Evolutionary conservation across 2,329 filamentous ascomycete genomes (phyloP).

Genomic region (Paradendryphiella salina): DNA sequence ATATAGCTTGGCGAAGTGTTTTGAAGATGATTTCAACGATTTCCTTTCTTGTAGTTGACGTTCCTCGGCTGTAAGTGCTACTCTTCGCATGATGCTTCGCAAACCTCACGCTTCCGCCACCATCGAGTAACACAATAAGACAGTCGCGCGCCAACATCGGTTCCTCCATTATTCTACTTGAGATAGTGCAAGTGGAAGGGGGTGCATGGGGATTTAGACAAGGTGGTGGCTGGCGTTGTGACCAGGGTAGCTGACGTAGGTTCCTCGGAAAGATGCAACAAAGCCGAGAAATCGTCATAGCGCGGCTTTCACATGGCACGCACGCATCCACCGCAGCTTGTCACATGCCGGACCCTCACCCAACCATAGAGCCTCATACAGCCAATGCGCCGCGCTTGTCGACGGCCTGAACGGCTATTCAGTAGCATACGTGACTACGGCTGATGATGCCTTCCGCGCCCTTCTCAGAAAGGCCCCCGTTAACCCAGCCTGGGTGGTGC

Average conservation of each 20-base stretch:
- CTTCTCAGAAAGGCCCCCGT: not conserved
- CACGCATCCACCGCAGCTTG: constrained; percentile 17
- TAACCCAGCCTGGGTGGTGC: constrained; percentile 4
- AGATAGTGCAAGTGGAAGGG: constrained; percentile 1
- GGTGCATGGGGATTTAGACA: not conserved
- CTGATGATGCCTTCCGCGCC: constrained; percentile 9
- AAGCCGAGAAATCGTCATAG: constrained; percentile 20
- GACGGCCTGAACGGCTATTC: constrained; percentile 16
- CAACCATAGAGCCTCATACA: constrained; percentile 22
- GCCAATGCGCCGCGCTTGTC: constrained; percentile 24
- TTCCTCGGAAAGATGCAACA: constrained; percentile 11
- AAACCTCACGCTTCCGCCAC: not conserved
- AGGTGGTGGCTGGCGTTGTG: not conserved
- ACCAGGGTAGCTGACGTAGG: not conserved
- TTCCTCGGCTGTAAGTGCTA: not conserved
- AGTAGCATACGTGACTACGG: constrained; percentile 21
- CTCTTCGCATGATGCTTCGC: not conserved
- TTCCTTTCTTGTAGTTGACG: not conserved
- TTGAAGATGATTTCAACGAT: not conserved
- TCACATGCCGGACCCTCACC: constrained; percentile 28
- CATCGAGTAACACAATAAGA: not conserved
- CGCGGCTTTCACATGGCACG: constrained; percentile 28
- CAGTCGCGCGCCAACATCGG: not conserved
- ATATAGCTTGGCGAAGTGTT: not conserved
- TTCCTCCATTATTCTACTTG: not conserved